Evolutionary conservation across 495 filamentous ascomycete genomes (phyloP), one percentile per base, ranked within the genome.

Genomic region (Bombardia bombarda): DNA sequence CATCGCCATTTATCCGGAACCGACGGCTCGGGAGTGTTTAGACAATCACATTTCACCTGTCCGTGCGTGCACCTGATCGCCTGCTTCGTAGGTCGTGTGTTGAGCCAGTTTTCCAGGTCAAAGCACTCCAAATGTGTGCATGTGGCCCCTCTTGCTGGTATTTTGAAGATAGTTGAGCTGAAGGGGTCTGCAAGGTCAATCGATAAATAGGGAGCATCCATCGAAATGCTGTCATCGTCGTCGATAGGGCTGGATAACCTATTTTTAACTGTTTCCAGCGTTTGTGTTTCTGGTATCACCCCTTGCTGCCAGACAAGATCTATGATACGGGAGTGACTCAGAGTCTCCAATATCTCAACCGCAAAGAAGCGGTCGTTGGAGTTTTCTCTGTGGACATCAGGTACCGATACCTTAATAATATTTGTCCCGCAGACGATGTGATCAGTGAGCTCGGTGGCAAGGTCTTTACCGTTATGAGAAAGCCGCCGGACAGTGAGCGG

Each of bases 81-180:
- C 46, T 59, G 62, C 55, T 62, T 74, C 24, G 55, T 43, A 24
- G 61, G 64, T 0, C 83, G 74, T 0, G 84, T 87, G 12, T 65
- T 55, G 10, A 96, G 72, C 65, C 84, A 95, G 0, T 77, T 87
- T 20, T 87, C 77, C 18, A 92, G 80, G 57, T 96, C 90, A 56
- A 96, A 95, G 57, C 86, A 93, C 60, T 95, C 86, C 26, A 78
- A 63, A 57, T 96, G 90, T 6, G 63, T 62, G 58, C 74, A 78
- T 13, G 33, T 35, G 6, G 48, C 62, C 12, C 85, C 78, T 14
- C 88, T 80, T 6, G 77, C 85, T 3, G 89, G 88, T 0, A 74
- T 64, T 3, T 75, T 64, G 55, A 83, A 88, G n/a, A 93, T 77
- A 3, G 61, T 62, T 0, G 78, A 70, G 37, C 69, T 80, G 59